Evolutionary conservation across 164 flowering plant species (phyloP).

Genomic region (Chloranthus sessilifolius): DNA sequence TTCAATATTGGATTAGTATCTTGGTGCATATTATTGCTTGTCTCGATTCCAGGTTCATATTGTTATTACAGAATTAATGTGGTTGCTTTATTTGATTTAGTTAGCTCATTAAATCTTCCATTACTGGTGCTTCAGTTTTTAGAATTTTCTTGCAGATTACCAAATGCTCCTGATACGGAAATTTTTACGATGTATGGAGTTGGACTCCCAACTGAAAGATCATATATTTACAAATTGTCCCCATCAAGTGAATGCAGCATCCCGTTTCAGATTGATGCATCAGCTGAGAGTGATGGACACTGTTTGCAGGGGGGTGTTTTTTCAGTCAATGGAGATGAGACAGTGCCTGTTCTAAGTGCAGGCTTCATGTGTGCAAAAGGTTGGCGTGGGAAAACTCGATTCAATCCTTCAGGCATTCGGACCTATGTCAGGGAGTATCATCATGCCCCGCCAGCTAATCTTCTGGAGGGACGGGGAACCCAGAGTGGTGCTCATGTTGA

Average conservation of each 20-base stretch:
- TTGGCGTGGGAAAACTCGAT: constrained; percentile 92
- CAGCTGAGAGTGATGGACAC: constrained; percentile 44
- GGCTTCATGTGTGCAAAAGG: constrained; percentile 97
- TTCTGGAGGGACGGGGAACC: constrained; percentile 95
- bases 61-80: too few relatives aligned
- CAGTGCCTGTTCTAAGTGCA: constrained; percentile 90
- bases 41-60: too few relatives aligned
- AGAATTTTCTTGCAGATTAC: constrained; percentile 52
- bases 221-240: constrained; percentile 64
- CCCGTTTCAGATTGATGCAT: constrained; percentile 81
- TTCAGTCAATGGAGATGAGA: constrained; percentile 83
- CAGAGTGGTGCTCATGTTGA: constrained; percentile 99
- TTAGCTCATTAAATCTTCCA: too few relatives aligned
- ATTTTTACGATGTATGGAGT: constrained; percentile 91
- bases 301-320: constrained; percentile 76
- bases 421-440: constrained; percentile 75
- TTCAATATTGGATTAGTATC: too few relatives aligned
- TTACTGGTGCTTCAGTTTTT: constrained; percentile 6
- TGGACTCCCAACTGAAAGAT: constrained; percentile 93
- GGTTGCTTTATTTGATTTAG: too few relatives aligned
- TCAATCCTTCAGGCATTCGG: constrained; percentile 85
- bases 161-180: constrained; percentile 95
- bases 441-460: constrained; percentile 84
- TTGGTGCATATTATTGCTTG: too few relatives aligned
- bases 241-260: constrained; percentile 74